Base-by-base conservation (phyloP, 2,329 filamentous ascomycete species). In the Aspergillus pseudoterreus region DNA sequence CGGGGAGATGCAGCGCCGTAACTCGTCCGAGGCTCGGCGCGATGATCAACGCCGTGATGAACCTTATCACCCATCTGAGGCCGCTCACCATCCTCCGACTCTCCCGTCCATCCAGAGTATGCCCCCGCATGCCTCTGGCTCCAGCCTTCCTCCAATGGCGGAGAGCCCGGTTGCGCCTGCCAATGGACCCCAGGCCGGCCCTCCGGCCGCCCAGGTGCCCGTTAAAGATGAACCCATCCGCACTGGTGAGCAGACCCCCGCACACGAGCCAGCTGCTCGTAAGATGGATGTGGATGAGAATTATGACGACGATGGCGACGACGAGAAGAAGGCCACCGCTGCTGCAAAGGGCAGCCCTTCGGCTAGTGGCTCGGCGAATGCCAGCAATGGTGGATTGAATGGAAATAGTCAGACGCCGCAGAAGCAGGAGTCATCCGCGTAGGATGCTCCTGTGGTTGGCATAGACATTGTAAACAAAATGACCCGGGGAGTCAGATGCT, bases 281-380 rank as follows among this genome's bases (percentile, higher is more conserved):
- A 95, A 95, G 72, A 95, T 99, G 84, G 92, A 97, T 6, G 89
- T 97, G 17, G 92, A 99, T 61, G 94, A 99, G 69, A 88, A 97
- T 68, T 97, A 99, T 64, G 92, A 97, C 68, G 92, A 97, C 64
- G 92, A 92, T 51, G 90, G 84, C 4, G 92, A 95, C 59, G 92
- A 96, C 53, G 87, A 94, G 38, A 84, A 83, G 69, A 70, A 77
- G 56, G 61, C 59, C n/a, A 59, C 52, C 49, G 50, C 58, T 36
- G 62, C 53, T 41, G 58, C 62, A 4, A 73, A 73, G 57, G 62
- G 65, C 12, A 72, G 69, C 50, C 70, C 69, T 17, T 62, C 65
- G 39, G 64, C 65, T 15, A 68, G 61, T 52, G 59, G 58, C 12
- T 50, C 64, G 39, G 63, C 61, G 44, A 68, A 63, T 47, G 45